Conservation (phyloP, 2,329 filamentous ascomycete genomes). For the Neophaeococcomyces mojaviensis region DNA sequence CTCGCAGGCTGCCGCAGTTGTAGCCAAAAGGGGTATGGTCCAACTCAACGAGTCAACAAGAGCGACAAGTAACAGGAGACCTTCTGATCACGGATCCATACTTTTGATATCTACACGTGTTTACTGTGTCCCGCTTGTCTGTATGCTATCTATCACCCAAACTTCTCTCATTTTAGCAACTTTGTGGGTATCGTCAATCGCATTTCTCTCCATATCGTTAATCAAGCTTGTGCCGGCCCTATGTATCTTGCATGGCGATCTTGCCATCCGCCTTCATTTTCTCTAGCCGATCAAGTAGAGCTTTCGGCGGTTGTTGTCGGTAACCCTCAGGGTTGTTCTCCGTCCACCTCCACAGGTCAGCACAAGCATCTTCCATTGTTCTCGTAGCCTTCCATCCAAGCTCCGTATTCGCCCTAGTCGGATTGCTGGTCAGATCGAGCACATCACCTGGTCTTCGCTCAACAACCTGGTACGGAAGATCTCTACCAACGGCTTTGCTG, state of each 20-base stretch:
- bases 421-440: conserved; percentile 88
- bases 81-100: too few relatives aligned
- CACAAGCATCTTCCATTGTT: conserved; percentile 86
- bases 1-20: too few relatives aligned
- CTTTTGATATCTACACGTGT: too few relatives aligned
- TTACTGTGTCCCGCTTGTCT: too few relatives aligned
- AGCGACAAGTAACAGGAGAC: too few relatives aligned
- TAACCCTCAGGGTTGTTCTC: conserved; percentile 95
- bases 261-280: conserved; percentile 15
- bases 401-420: conserved; percentile 77
- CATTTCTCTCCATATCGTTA: too few relatives aligned
- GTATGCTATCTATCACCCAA: too few relatives aligned
- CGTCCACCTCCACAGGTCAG: conserved; percentile 94
- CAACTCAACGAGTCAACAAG: too few relatives aligned
- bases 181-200: too few relatives aligned
- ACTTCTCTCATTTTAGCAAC: too few relatives aligned
- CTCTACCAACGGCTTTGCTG: conserved; percentile 72
- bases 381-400: conserved; percentile 86
- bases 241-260: conserved; percentile 5
- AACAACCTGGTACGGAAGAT: conserved; percentile 80
- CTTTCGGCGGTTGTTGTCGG: conserved; percentile 78
- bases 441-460: conserved; percentile 81
- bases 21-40: too few relatives aligned
- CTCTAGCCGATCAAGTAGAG: conserved; percentile 63
- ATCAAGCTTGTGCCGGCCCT: too few relatives aligned